phyloP scores from a whole-genome alignment of 345 rosid species.

The Streptanthus diversifolius region DNA sequence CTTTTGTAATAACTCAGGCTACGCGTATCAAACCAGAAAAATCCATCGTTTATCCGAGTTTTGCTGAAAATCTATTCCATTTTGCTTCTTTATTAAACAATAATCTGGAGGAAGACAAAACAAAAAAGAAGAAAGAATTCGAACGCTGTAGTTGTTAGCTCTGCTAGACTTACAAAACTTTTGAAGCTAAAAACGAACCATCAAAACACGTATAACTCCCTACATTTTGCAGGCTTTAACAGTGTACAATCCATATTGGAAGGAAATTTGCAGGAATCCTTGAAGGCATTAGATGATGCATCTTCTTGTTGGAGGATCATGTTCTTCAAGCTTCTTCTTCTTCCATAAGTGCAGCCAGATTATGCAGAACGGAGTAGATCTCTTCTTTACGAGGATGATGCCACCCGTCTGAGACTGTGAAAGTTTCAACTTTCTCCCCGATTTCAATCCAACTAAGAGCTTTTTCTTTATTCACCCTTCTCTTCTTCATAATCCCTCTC shows the following conservation, averaged over 20 bases:
- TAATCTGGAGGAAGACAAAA: slow-evolving; percentile 1
- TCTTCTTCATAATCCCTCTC: slow-evolving; percentile 51
- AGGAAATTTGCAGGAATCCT: background rate
- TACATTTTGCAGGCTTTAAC: slow-evolving; percentile 30
- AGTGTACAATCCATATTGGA: slow-evolving; percentile 17
- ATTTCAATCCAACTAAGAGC: slow-evolving; percentile 64
- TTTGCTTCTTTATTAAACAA: slow-evolving; percentile 13
- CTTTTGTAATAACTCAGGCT: background rate
- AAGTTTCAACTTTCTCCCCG: slow-evolving; percentile 44
- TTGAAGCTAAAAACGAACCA: slow-evolving; percentile 22
- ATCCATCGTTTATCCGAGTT: background rate
- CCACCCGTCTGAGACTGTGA: slow-evolving; percentile 44
- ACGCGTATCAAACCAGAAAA: background rate
- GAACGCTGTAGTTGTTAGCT: slow-evolving; percentile 20
- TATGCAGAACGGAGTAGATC: slow-evolving; percentile 43
- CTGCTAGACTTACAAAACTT: slow-evolving; percentile 29
- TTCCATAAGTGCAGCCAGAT: slow-evolving; percentile 45
- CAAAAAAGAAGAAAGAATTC: background rate
- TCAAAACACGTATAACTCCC: slow-evolving; percentile 13
- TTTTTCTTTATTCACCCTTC: slow-evolving; percentile 47
- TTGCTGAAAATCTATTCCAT: background rate
- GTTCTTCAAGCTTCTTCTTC: slow-evolving; percentile 42
- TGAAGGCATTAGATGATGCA: background rate
- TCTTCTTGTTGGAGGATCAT: slow-evolving; percentile 15
- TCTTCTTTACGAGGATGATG: slow-evolving; percentile 55